Conservation (phyloP, 2,329 filamentous ascomycete species). For the Cladophialophora bantiana region DNA sequence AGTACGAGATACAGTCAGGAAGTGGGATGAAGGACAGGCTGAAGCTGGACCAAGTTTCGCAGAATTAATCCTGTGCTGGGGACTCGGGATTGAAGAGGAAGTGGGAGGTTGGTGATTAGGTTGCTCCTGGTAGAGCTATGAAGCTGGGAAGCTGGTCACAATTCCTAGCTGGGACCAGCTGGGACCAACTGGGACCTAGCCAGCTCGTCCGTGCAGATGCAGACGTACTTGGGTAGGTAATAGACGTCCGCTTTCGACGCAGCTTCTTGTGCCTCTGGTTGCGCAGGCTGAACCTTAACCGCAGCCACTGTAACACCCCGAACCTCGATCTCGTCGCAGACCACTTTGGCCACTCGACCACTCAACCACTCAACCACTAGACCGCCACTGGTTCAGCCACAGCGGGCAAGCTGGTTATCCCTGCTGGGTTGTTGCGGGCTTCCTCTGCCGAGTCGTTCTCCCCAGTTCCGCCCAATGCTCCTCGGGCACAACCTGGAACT, state of each 20-base stretch:
- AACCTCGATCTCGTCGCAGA: neutral
- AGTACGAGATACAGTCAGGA: too few relatives aligned
- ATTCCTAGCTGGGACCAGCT: too few relatives aligned
- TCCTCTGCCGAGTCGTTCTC: neutral
- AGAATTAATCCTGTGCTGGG: neutral
- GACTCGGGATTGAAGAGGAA: too few relatives aligned
- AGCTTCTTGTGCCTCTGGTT: neutral
- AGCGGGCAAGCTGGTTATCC: neutral
- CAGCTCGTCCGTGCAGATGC: too few relatives aligned
- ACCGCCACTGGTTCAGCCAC: slow-evolving; percentile 17
- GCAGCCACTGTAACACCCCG: slow-evolving; percentile 12
- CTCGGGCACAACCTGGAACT: neutral
- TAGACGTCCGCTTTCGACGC: too few relatives aligned
- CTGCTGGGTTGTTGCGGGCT: neutral
- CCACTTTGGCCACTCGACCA: neutral
- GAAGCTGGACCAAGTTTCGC: neutral
- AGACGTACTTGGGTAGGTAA: too few relatives aligned
- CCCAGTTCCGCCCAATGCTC: too few relatives aligned
- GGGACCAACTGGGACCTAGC: too few relatives aligned
- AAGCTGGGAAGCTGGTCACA: too few relatives aligned
- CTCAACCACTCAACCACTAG: neutral
- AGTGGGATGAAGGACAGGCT: neutral
- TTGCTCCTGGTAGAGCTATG: too few relatives aligned
- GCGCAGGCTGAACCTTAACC: slow-evolving; percentile 14
- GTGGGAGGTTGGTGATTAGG: too few relatives aligned